Percentiles rank a stretch among this genome's conserved stretches.
phyloP scores from a whole-genome alignment of 768 basidiomycete species.

The Xerocomus brunneocitrinus region DNA sequence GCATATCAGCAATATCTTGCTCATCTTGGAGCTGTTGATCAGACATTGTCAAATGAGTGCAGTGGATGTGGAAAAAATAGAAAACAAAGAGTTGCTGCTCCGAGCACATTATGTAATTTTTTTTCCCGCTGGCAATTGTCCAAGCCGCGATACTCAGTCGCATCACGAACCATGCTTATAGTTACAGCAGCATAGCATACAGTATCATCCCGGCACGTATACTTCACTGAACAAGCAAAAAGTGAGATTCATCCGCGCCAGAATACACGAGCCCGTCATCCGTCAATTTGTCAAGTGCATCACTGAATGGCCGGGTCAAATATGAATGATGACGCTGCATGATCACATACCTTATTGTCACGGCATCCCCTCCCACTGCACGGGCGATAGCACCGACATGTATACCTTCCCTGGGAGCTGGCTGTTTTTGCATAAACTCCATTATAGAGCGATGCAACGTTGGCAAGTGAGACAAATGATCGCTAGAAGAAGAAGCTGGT shows the following conservation, averaged over 20 bases:
- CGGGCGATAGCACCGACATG: constrained; percentile 71
- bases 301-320: constrained; percentile 36
- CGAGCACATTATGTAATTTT: constrained; percentile 5
- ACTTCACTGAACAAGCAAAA: constrained; percentile 43
- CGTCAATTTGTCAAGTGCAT: constrained; percentile 72
- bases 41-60: constrained; percentile 5
- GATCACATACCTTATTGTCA: constrained; percentile 53
- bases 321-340: neutral
- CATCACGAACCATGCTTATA: neutral
- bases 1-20: neutral
- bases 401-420: constrained; percentile 57
- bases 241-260: constrained; percentile 81
- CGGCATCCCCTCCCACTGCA: constrained; percentile 53
- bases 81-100: neutral
- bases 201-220: neutral
- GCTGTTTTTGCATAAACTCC: constrained; percentile 50
- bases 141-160: no score
- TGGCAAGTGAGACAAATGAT: constrained; percentile 55
- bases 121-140: no score
- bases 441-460: constrained; percentile 60
- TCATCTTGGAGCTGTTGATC: constrained; percentile 5
- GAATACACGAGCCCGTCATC: constrained; percentile 77
- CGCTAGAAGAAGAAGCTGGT: constrained; percentile 30
- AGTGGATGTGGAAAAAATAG: neutral
- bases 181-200: neutral